Evolutionary conservation across 2,329 filamentous ascomycete species (phyloP), one percentile per base, ranked within the genome.

Genomic region (Alternaria brassicicola): DNA sequence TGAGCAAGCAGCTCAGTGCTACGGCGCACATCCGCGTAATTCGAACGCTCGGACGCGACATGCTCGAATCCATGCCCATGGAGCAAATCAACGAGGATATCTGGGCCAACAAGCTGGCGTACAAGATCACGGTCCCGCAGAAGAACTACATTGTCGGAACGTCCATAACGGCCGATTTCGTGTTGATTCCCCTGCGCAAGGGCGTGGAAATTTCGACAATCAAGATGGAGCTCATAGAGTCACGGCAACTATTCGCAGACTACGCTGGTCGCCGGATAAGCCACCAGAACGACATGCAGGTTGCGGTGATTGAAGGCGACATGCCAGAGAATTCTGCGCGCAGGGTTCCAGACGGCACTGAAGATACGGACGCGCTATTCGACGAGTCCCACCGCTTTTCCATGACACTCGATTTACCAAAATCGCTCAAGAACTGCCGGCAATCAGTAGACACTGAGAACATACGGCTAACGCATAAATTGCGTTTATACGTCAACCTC

Each of bases 71-170:
- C 55, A 78, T 81, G 60, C 76, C 80, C 48, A 75, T 78, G 73
- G 76, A 78, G 66, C 76, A 86, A 82, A 84, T 91, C 63, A 93
- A 98, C 64, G 93, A 97, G 78, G 97, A 97, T 73, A 90, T 96
- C 63, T 99, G 95, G 95, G 91, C 93, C 6, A 95, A 97, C 81
- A 99, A 99, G 82, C 86, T 98, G 68, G 92, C 96, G 76, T 99
- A 99, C 80, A 94, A 92, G 28, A 93, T 99, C 63, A 88, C 92
- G 57, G 91, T 96, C 10, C 94, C 95, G 0, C 93, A 92, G 71
- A 97, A 97, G 80, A 95, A 95, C 2, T 89, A 97, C 52, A 90
- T 97, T 17, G 96, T 97, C 70, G 95, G 95, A 48, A 96, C 92
- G n/a, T 85, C 85, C 21, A 88, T 98, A 47, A 87, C 88, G 1